Base-by-base conservation (phyloP, 441 rosid genomes). In the Theobroma grandiflorum region DNA sequence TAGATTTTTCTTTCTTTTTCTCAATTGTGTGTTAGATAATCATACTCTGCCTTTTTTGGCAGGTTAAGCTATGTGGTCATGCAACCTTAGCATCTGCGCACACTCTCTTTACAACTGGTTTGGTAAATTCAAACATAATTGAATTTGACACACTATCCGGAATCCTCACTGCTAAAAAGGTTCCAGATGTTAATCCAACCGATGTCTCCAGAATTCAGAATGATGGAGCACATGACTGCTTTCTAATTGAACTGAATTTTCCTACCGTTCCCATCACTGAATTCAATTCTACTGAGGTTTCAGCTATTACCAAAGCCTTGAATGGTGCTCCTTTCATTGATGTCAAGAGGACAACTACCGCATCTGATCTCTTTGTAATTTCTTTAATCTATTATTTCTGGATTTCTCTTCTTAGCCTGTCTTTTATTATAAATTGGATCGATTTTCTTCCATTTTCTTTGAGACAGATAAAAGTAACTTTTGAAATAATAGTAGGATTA, bases 41-140 rank as follows among this genome's bases (percentile, higher is more conserved):
- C 37, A 15, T 22, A 20, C n/a, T 50, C n/a, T 55, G 9, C 9
- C 12, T 49, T 2, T 18, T 37, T 76, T 80, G 63, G 77, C 84
- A 95, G 97, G 91, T 91, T 26, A 26, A 81, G 0, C 92, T 94
- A 6, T 94, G 99, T 59, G 99, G 97, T 62, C 98, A 95, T 81
- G 99, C 92, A 65, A 95, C 99, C 45, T 83, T 94, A 43, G 98
- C 95, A 16, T 91, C 98, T 80, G 90, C 97, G 1, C 95, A 95
- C 76, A 55, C 78, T 61, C 92, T 95, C 18, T 94, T 92, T 78
- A 74, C 92, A 10, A 82, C 81, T 42, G 89, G 88, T 45, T 82
- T 87, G 78, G 91, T 91, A 31, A 79, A 84, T 76, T 87, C 95
- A 6, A 84, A 86, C 79, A n/a, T 62, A 9, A 77, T 95, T 68